Base-by-base conservation (phyloP, 2,329 filamentous ascomycete species). In the Alternaria conjuncta region DNA sequence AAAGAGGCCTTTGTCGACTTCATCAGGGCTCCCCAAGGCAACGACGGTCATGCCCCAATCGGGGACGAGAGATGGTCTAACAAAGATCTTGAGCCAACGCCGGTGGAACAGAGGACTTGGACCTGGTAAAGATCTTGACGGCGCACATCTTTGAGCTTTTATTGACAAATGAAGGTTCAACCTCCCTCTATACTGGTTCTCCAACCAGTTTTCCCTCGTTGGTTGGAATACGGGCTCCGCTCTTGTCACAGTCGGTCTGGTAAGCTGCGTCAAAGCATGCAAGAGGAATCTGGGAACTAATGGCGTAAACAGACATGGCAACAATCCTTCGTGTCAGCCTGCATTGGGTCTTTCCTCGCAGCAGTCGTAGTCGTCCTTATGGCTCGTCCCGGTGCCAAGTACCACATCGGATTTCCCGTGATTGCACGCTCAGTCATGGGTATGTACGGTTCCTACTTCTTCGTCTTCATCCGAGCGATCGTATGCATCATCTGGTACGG, bases 401-500 rank as follows among this genome's bases (percentile, higher is more conserved):
- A 75, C 18, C 72, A 73, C 26, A 63, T 73, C 26, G 71, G 71
- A 50, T 72, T 61, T 56, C 72, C 56, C 21, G 66, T 64, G 7
- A 67, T 61, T 30, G 61, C 64, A 18, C 70, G 70, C 18, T 69
- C 70, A 1, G 66, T 71, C 11, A 73, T 74, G 69, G 71, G 72
- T 15, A 76, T 82, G 57, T 78, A 76, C 28, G 81, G 80, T 15
- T 77, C 78, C 2, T 77, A 78, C 58, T 79, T 80, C 26, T 82
- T 83, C 66, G 73, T 83, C 43, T 77, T 80, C 64, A 78, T 79
- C 25, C 65, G 77, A 43, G 75, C 75, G 7, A 66, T 78, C 0
- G 79, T 82, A 2, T 78, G 76, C 12, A 72, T 80, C 32, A 79
- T 82, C 58, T 82, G 80, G 71, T 80, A 79, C 57, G 79, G 79